phyloP scores from a whole-genome alignment of 257 asterid genomes.

The Solanum corneliomulleri region DNA sequence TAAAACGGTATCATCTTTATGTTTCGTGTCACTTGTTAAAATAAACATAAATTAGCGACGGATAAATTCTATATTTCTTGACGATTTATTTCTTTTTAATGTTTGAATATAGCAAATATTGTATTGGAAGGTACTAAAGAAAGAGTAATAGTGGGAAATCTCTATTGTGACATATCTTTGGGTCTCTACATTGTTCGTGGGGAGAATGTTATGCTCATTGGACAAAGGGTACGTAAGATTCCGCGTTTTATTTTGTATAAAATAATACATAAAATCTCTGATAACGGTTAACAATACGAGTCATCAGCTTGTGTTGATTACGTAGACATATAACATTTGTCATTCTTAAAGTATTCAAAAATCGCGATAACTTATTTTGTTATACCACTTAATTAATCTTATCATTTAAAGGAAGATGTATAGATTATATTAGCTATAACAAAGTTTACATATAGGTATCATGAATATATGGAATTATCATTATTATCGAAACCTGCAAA shows the following conservation, averaged over 20 bases:
- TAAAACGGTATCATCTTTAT: no score
- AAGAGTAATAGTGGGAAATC: slow-evolving; percentile 9
- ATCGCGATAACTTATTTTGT: neutral
- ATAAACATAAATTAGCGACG: neutral
- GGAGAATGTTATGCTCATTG: slow-evolving; percentile 23
- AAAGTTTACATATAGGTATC: neutral
- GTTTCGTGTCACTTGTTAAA: no score
- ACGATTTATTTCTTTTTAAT: neutral
- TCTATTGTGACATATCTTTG: slow-evolving; percentile 9
- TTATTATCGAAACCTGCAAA: neutral
- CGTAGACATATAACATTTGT: neutral
- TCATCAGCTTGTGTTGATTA: neutral
- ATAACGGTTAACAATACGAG: neutral
- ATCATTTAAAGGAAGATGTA: neutral
- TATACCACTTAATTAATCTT: neutral
- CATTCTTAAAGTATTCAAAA: neutral
- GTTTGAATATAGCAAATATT: slow-evolving; percentile 15
- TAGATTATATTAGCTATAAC: neutral
- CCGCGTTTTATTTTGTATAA: neutral
- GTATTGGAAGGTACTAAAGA: slow-evolving; percentile 20
- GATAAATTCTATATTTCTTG: neutral
- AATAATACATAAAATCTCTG: neutral
- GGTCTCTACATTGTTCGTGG: slow-evolving; percentile 19
- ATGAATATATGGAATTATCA: neutral
- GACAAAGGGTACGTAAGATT: slow-evolving; percentile 9